Evolutionary conservation across 768 basidiomycete genomes (phyloP).

Genomic region (Pholiota microspora): DNA sequence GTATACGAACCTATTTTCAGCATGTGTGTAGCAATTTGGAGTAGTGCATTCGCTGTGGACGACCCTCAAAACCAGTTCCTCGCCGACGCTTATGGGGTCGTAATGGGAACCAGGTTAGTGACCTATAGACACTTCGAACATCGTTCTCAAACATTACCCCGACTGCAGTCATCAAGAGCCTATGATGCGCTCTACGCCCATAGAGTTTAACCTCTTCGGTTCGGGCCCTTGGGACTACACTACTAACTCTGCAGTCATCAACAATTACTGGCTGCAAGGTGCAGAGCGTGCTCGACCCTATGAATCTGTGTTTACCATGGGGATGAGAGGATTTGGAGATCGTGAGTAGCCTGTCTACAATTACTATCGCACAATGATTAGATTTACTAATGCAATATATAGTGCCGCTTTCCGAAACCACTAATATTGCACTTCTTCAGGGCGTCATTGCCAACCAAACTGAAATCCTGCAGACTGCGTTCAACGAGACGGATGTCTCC

Average conservation of each 20-base stretch:
- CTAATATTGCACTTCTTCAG: slow-evolving; percentile 50
- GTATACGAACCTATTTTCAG: background rate
- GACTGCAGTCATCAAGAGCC: slow-evolving; percentile 62
- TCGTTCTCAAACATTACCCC: background rate
- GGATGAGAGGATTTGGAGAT: slow-evolving; percentile 67
- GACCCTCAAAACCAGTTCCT: slow-evolving; percentile 59
- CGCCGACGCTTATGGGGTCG: slow-evolving; percentile 65
- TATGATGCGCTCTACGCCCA: slow-evolving; percentile 69
- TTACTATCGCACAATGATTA: too few species aligned
- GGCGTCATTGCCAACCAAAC: slow-evolving; percentile 61
- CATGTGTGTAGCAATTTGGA: slow-evolving; percentile 38
- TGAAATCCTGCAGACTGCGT: slow-evolving; percentile 53
- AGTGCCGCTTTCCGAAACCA: slow-evolving; percentile 53
- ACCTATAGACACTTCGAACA: background rate
- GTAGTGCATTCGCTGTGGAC: slow-evolving; percentile 54
- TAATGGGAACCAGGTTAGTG: slow-evolving; percentile 63
- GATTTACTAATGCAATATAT: background rate
- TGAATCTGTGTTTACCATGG: slow-evolving; percentile 65
- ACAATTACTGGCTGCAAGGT: slow-evolving; percentile 61
- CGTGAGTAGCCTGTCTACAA: slow-evolving; percentile 26
- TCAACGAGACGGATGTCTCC: slow-evolving; percentile 41
- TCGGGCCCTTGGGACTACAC: slow-evolving; percentile 63
- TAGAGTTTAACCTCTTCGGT: slow-evolving; percentile 60
- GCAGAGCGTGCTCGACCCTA: slow-evolving; percentile 55
- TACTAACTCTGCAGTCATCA: slow-evolving; percentile 51